Base-by-base conservation (phyloP, 2,329 filamentous ascomycete genomes). In the Fusarium chuoi region DNA sequence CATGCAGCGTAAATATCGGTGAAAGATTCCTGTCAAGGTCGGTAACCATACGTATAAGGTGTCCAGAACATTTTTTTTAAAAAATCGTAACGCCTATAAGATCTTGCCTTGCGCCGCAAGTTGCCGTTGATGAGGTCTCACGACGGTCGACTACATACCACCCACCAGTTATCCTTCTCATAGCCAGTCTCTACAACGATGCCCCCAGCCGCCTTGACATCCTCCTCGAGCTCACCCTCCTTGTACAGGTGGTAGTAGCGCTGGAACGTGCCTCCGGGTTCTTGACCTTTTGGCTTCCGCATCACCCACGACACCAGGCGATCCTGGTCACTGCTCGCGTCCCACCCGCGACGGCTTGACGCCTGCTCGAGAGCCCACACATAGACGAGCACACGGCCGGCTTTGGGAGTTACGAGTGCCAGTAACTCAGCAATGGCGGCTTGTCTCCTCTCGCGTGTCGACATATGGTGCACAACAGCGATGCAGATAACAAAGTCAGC, bases 81-180 rank as follows among this genome's bases (percentile, higher is more conserved):
- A n/a, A n/a, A n/a, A 48, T 58, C 26, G 54, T 51, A 57, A 73
- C 56, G 60, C 70, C 65, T 58, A 73, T 55, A 41, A 72, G 28
- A 36, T 65, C 22, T 66, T 60, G 39, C 26, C 35, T n/a, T 39
- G 41, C 57, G 20, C 52, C 28, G 44, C 52, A 58, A 59, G 65
- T 69, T 57, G 65, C 65, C 58, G 51, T 45, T 30, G 46, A 48
- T 38, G 61, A 45, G 46, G 63, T 65, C 67, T 78, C 66, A 78
- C 64, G 70, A 64, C 65, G 73, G 73, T 57, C 78, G 78, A 59
- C 78, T 81, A 74, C 82, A 84, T 80, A 98, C 91, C 61, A 91
- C 94, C 96, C 96, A 99, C 96, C 96, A 98, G 84, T 99, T 99
- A 81, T 98, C 96, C 85, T 92, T 95, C 81, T 99, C 96, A 83